Evolutionary conservation across 257 asterid genomes (phyloP), one percentile per base, ranked within the genome.

Genomic region (Cynanchum wilfordii): DNA sequence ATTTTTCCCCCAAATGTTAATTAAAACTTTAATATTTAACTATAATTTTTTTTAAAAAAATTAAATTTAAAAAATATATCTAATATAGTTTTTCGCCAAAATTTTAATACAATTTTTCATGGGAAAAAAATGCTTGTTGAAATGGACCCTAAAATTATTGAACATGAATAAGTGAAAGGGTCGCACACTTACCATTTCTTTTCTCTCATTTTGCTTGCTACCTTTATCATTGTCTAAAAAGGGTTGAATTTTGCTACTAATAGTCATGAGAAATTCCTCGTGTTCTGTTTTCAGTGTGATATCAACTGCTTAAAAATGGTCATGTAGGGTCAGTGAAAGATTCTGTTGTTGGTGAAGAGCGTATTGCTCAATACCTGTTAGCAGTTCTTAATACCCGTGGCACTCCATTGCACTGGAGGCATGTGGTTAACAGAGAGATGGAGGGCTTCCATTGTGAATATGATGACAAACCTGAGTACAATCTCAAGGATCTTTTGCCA

Each of bases 271-370:
- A 30, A 59, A 63, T 38, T 33, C n/a, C 47, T 57, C 45, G 36
- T 17, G 25, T 8, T 72, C 22, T 78, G 20, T 68, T 70, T n/a
- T 15, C 24, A 22, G 15, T 22, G 36, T n/a, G 47, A 65, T 57
- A 25, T 71, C 1, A 29, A 51, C 52, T 66, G 38, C 62, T 51
- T 44, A 44, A 42, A 42, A 49, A 73, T 70, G 68, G n/a, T 69
- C 60, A 50, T 82, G 82, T 83, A 93, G 98, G 98, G 78, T 93
- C 96, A 13, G 92, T 93, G 51, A 93, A 93, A 87, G 98, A 93
- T 76, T 91, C 97, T 12, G 92, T 88, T 25, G 97, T 93, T 79
- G 98, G 98, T 49, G 98, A 91, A 82, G 97, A 93, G 73, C 92
- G 96, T 40, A 89, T 91, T 33, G 88, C 86, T 78, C 96, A 91